A percentile compares a stretch with the other conserved stretches of the same genome.
Evolutionary conservation across 805 yeast genomes (phyloP).

Genomic region (Ascoidea rubescens): DNA sequence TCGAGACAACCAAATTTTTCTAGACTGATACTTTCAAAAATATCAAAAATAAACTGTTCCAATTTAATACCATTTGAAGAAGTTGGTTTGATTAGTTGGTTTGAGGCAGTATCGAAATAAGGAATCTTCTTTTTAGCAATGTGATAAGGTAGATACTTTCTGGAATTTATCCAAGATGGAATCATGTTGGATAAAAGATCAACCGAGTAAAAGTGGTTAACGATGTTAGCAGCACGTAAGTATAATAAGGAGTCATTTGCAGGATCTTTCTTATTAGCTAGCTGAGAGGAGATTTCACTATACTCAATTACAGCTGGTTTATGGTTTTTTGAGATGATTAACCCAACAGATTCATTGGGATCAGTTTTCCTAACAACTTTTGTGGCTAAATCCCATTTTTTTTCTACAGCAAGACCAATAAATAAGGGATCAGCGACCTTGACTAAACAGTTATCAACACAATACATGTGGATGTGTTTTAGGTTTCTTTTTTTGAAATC

Average conservation of each 20-base stretch:
- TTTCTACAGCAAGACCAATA: slow-evolving; percentile 68
- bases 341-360: slow-evolving; percentile 81
- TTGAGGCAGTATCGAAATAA: slow-evolving; percentile 31
- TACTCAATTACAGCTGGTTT: slow-evolving; percentile 90
- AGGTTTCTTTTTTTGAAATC: slow-evolving; percentile 60
- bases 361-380: slow-evolving; percentile 90
- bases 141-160: slow-evolving; percentile 74
- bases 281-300: slow-evolving; percentile 69
- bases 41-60: slow-evolving; percentile 95
- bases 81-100: slow-evolving; percentile 41
- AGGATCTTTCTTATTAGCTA: slow-evolving; percentile 53
- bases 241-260: slow-evolving; percentile 40
- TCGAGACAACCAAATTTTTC: slow-evolving; percentile 79
- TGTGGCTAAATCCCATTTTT: slow-evolving; percentile 65
- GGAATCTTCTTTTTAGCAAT: slow-evolving; percentile 87
- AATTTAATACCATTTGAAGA: slow-evolving; percentile 84
- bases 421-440: slow-evolving; percentile 83
- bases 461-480: slow-evolving; percentile 88
- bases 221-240: slow-evolving; percentile 92
- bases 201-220: slow-evolving; percentile 87
- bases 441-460: slow-evolving; percentile 89
- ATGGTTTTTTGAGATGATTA: slow-evolving; percentile 49
- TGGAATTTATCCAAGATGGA: slow-evolving; percentile 57
- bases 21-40: slow-evolving; percentile 67
- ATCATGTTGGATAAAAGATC: slow-evolving; percentile 47